These are phyloP conservation scores for Ampelocalamus luodianensis DNA, from an alignment of 176 grass and related monocot genomes.

Conservation along the genomic window DNA sequence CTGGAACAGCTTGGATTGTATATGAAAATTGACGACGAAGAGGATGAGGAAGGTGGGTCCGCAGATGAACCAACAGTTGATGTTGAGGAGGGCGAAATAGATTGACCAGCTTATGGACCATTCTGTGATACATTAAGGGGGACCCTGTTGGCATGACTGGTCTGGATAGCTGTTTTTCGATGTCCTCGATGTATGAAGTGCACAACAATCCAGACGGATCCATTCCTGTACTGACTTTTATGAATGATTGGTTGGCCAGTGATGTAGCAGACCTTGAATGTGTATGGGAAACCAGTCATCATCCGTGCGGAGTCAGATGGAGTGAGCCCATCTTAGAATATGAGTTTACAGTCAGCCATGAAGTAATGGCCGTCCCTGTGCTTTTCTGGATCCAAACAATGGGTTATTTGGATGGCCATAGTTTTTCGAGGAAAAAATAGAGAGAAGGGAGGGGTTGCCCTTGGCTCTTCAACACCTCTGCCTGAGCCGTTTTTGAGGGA, in stretches of 20 bases:
- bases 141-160: conserved; percentile 34
- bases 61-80: conserved; percentile 50
- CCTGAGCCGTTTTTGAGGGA: conserved; percentile 48
- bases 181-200: conserved; percentile 34
- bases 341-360: conserved; percentile 31
- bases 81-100: conserved; percentile 94
- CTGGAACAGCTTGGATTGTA: conserved; percentile 86
- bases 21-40: conserved; percentile 91
- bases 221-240: conserved; percentile 27
- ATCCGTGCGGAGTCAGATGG: conserved; percentile 5
- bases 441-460: neutral
- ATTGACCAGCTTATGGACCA: conserved; percentile 54
- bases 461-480: conserved; percentile 42
- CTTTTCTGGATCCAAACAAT: conserved; percentile 25
- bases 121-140: conserved; percentile 40
- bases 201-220: neutral
- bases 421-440: conserved; percentile 18
- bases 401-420: conserved; percentile 1
- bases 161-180: conserved; percentile 36
- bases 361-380: conserved; percentile 32
- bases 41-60: conserved; percentile 72
- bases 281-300: conserved; percentile 3
- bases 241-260: conserved; percentile 30
- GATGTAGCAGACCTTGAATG: conserved; percentile 22
- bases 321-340: conserved; percentile 32